Conservation (phyloP, 768 basidiomycete genomes). For the Psilocybe azurescens region DNA sequence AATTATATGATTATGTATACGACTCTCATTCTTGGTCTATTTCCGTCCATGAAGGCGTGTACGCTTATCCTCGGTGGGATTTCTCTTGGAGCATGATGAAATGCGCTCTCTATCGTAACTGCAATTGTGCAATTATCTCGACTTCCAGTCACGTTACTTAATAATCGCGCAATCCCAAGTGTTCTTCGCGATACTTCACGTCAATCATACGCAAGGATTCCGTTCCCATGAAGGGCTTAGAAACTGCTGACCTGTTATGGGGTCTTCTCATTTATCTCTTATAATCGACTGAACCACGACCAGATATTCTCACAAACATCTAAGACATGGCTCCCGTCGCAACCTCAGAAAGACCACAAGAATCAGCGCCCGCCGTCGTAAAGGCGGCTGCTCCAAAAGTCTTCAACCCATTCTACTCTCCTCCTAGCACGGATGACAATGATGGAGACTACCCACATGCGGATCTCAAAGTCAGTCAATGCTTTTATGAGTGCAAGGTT, state of each 20-base stretch:
- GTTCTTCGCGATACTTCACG: constrained; percentile 27
- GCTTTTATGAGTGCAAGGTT: not conserved
- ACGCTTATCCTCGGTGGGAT: not conserved
- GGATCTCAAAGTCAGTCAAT: constrained; percentile 57
- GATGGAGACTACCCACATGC: constrained; percentile 59
- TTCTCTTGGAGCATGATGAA: not conserved
- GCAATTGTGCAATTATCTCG: not conserved
- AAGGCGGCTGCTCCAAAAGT: constrained; percentile 30
- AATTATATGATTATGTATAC: not conserved
- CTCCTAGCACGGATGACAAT: constrained; percentile 53
- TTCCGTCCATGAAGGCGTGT: not conserved
- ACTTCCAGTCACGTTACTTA: constrained; percentile 24
- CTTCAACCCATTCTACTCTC: constrained; percentile 75
- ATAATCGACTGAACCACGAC: not conserved
- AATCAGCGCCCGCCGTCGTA: constrained; percentile 12
- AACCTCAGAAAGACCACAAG: constrained; percentile 35
- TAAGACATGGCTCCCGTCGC: constrained; percentile 52
- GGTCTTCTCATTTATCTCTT: not conserved
- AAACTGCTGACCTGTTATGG: not conserved
- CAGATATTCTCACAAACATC: not conserved
- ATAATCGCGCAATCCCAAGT: constrained; percentile 22
- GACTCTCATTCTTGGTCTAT: not conserved
- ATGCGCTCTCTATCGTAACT: not conserved
- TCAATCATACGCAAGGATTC: constrained; percentile 23
- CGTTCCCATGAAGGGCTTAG: constrained; percentile 16